Base-by-base conservation (phyloP, 805 yeast species). In the Metschnikowia colocasiae region DNA sequence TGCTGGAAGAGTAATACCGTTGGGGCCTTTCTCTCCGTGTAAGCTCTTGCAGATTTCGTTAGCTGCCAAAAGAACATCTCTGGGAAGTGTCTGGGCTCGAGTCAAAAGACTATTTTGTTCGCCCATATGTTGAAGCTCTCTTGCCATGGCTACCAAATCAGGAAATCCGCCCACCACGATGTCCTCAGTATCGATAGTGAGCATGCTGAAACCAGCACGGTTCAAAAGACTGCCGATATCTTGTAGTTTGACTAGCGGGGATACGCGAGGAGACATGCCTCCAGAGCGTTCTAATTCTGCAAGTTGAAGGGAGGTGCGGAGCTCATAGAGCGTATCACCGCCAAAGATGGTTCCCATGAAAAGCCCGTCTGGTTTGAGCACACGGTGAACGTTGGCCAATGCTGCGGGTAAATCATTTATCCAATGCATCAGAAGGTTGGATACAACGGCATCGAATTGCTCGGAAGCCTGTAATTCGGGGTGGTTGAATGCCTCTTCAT, bases 151-250 rank as follows among this genome's bases (percentile, higher is more conserved):
- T 46, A 79, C 69, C 41, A 85, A 69, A 55, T 83, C 85, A 0
- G 95, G 96, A 57, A 82, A 88, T 20, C 76, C 77, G 16, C 82
- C 84, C 12, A 88, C 90, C 4, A 85, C 78, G 20, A 87, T 78
- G 59, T 88, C 95, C 59, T 88, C 95, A 7, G 87, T 84, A 60
- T 88, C 96, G 40, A 88, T 80, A 0, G 96, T 88, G 43, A 87
- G 74, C 76, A 88, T 78, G 56, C 81, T 83, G 71, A 85, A 88
- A 16, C 89, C 87, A 0, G 91, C 90, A 48, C 80, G 75, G 60
- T 82, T 87, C 68, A 88, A 65, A 29, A 88, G 65, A 15, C 80
- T 73, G 1, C 92, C 94, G 49, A 87, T 78, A 60, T 88, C 96
- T 43, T 82, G 78, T 33, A 87, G 79, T 31, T 83, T 87, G 3